Evolutionary conservation across 163 green algal species (phyloP).

Genomic region (Picocystis sp.): DNA sequence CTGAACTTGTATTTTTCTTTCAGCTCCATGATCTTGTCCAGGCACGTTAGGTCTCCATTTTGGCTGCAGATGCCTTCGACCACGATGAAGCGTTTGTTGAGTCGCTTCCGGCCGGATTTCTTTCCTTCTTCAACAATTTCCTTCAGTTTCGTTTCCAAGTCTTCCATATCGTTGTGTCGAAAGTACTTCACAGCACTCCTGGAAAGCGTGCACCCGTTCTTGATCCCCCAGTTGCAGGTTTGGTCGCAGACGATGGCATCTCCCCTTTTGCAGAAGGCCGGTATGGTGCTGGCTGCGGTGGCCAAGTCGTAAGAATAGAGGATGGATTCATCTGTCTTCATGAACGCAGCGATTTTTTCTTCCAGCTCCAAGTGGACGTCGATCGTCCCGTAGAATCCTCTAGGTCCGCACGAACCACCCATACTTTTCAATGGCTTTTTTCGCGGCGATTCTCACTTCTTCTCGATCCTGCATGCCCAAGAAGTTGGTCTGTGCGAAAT

Average conservation of each 20-base stretch:
- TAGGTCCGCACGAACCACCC: constrained; percentile 85
- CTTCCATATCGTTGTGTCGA: constrained; percentile 83
- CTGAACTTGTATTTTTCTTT: constrained; percentile 67
- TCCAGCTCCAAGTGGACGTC: constrained; percentile 71
- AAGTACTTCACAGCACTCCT: constrained; percentile 56
- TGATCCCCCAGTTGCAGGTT: constrained; percentile 50
- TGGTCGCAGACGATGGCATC: constrained; percentile 82
- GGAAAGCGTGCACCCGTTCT: constrained; percentile 62
- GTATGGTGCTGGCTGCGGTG: constrained; percentile 76
- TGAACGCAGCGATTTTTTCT: constrained; percentile 47
- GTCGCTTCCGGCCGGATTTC: constrained; percentile 32
- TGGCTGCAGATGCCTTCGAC: constrained; percentile 84
- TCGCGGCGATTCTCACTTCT: not conserved
- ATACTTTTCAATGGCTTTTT: constrained; percentile 68
- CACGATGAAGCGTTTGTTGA: constrained; percentile 82
- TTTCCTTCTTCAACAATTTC: constrained; percentile 14
- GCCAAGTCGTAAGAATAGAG: constrained; percentile 94
- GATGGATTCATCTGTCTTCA: constrained; percentile 75
- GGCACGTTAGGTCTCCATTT: constrained; percentile 60
- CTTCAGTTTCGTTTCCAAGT: constrained; percentile 63
- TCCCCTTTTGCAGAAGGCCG: constrained; percentile 73
- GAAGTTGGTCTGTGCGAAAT: constrained; percentile 8
- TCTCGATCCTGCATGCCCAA: not conserved
- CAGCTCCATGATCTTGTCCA: constrained; percentile 48
- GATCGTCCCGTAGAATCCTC: constrained; percentile 97